Conservation (phyloP, 441 rosid genomes). For the Gossypium davidsonii region DNA sequence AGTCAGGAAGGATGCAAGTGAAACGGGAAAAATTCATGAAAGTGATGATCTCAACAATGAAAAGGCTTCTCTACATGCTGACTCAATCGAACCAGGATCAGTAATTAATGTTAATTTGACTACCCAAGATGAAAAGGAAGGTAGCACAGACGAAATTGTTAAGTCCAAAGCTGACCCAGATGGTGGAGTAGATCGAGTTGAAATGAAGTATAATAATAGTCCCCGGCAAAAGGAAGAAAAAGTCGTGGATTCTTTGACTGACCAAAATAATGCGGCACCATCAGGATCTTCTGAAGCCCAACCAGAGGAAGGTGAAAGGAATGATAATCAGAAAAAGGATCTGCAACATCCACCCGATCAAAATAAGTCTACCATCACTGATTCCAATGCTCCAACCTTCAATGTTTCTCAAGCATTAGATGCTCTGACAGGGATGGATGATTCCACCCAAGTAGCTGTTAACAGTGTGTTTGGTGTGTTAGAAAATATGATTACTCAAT, state of each 20-base stretch:
- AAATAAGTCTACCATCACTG: constrained; percentile 34
- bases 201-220: constrained; percentile 33
- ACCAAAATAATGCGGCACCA: constrained; percentile 41
- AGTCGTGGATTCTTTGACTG: constrained; percentile 33
- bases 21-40: constrained; percentile 34
- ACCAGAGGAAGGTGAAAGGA: constrained; percentile 42
- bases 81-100: constrained; percentile 31
- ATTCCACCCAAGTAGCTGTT: constrained; percentile 95
- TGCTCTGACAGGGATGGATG: constrained; percentile 92
- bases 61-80: constrained; percentile 33
- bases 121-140: constrained; percentile 31
- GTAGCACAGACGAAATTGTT: constrained; percentile 31
- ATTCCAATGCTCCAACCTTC: constrained; percentile 41
- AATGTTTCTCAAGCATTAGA: constrained; percentile 75
- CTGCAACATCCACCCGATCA: constrained; percentile 38
- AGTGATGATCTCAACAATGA: constrained; percentile 32
- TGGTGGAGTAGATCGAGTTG: constrained; percentile 33
- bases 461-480: constrained; percentile 94
- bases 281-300: constrained; percentile 42
- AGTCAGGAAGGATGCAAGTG: constrained; percentile 31
- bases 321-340: constrained; percentile 49
- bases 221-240: constrained; percentile 41
- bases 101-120: constrained; percentile 27
- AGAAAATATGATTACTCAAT: constrained; percentile 77
- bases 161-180: constrained; percentile 38